phyloP scores from a whole-genome alignment of 164 flowering plant species.

The Echeveria elegans region DNA sequence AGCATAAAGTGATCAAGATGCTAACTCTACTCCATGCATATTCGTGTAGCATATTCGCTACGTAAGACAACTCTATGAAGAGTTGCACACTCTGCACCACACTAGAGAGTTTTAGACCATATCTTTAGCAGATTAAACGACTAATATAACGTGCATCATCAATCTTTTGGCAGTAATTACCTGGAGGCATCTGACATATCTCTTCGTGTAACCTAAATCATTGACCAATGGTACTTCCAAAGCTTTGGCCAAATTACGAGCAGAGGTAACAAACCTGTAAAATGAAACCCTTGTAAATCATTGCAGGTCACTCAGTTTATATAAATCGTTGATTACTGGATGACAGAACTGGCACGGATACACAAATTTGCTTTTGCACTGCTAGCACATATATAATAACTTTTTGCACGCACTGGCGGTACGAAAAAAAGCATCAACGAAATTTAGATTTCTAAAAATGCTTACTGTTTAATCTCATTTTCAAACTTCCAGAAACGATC shows the following conservation, averaged over 20 bases:
- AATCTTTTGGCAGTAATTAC: slow-evolving; percentile 17
- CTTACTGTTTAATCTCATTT: no score
- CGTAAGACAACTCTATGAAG: no score
- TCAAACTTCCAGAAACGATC: not conserved
- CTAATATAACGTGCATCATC: not conserved
- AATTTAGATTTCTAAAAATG: no score
- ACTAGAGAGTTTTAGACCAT: no score
- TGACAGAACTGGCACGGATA: not conserved
- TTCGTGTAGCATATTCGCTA: no score
- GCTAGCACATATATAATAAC: not conserved
- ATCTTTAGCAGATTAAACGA: not conserved
- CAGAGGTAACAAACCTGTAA: slow-evolving; percentile 23
- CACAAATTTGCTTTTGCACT: not conserved
- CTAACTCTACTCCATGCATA: no score
- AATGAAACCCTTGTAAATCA: not conserved
- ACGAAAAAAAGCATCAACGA: no score
- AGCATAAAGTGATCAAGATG: no score
- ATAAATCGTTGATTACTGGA: not conserved
- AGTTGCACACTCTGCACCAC: no score
- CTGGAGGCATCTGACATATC: slow-evolving; percentile 80
- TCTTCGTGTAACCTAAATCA: slow-evolving; percentile 72
- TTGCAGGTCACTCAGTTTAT: not conserved
- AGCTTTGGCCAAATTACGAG: slow-evolving; percentile 39
- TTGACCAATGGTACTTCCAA: slow-evolving; percentile 72
- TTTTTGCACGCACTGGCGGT: no score